Evolutionary conservation across 2,329 filamentous ascomycete species (phyloP), one percentile per base, ranked within the genome.

Genomic region (Aspergillus fijiensis): DNA sequence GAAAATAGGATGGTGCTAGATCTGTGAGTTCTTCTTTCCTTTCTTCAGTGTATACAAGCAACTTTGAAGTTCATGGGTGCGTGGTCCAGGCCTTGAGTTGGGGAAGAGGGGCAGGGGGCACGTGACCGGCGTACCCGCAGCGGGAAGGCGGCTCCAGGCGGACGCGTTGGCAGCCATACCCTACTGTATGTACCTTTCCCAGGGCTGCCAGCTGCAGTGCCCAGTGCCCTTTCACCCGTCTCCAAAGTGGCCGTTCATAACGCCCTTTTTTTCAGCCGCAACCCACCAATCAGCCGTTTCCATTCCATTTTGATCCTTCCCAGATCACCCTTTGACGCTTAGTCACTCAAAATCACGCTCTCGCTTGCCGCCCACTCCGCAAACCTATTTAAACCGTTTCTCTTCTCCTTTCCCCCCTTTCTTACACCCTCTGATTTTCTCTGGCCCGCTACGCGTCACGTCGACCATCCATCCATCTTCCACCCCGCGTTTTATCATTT

Each of bases 221-320:
- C 33, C 23, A 23, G 23, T 23, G 5, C 11, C 33, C 33, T 12
- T 45, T 45, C 39, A 19, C 14, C 16, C 57, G 59, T 58, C 72
- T 72, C 63, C 64, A 77, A 77, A 76, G 68, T 72, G 65, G 70
- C 69, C 70, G 66, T 73, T 76, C 74, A 74, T 75, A 77, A 76
- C 73, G 54, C 64, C 63, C 70, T 68, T 74, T 77, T 75, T 70
- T 53, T 62, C 62, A 60, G 51, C 63, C 63, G 57, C 66, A 58
- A 58, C 63, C 68, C 67, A 67, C 72, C 74, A 77, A 76, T 74
- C 70, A 76, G 59, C 65, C 55, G 61, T 57, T 63, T 42, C 63
- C 63, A 59, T 67, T 66, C 50, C 62, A 65, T 66, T 63, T 65
- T 64, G 51, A 60, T 63, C 60, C 61, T 62, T 63, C 60, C 60